Conservation (phyloP, 225 moss, liverwort and hornwort genomes). For the Marchantia polymorpha region DNA sequence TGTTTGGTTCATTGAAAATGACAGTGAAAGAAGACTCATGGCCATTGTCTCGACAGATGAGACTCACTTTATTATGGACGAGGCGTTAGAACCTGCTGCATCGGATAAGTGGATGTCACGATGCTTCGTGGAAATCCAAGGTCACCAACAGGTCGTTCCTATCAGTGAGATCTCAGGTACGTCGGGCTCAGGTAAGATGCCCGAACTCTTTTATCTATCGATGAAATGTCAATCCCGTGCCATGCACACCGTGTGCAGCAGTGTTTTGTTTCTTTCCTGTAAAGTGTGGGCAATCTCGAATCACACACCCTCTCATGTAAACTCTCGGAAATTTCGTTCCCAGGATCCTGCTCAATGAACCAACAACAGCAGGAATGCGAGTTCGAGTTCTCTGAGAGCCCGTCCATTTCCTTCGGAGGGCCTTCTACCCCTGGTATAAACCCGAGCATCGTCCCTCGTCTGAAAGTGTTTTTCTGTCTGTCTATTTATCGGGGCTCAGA, state of each 20-base stretch:
- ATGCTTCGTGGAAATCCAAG: conserved; percentile 21
- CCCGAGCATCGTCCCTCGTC: not conserved
- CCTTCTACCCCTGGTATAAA: conserved; percentile 24
- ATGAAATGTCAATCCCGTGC: not conserved
- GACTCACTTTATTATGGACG: conserved; percentile 27
- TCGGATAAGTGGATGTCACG: conserved; percentile 38
- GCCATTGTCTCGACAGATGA: conserved; percentile 25
- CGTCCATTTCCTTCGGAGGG: conserved; percentile 17
- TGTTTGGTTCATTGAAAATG: not conserved
- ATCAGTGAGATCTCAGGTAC: conserved; percentile 23
- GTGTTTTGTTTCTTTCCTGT: not conserved
- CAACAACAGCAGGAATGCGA: conserved; percentile 16
- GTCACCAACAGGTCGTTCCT: conserved; percentile 2
- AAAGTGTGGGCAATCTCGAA: not conserved
- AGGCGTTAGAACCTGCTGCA: conserved; percentile 21
- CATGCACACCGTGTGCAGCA: conserved; percentile 6
- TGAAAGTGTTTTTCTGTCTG: not conserved
- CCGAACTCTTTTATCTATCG: not conserved
- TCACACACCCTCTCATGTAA: not conserved
- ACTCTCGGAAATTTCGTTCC: not conserved
- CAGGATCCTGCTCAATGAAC: conserved; percentile 15
- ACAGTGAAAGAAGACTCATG: not conserved
- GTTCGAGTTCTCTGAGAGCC: conserved; percentile 18
- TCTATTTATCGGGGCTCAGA: too few relatives aligned
- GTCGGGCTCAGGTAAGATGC: conserved; percentile 1